Evolutionary conservation across 495 filamentous ascomycete species (phyloP), one percentile per base, ranked within the genome.

Genomic region (Cenococcum geophilum): DNA sequence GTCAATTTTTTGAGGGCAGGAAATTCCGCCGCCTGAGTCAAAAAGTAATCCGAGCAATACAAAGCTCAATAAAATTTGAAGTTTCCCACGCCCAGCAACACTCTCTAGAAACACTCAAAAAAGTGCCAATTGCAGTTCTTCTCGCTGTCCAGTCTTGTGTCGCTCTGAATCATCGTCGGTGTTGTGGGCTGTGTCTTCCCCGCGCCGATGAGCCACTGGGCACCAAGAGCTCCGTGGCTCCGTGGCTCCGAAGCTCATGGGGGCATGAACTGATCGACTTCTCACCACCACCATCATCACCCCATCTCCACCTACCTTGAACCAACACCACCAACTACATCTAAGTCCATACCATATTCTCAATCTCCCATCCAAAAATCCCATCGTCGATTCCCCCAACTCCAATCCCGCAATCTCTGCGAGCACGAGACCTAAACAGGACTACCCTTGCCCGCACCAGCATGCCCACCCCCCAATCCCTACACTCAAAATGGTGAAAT

Each of bases 401-500:
- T 36, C 22, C 2, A 8, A 10, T 21, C 16, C 23, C 47, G 27
- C 27, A 32, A 32, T 6, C 27, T 32, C 27, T 32, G 2, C 27
- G 2, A 32, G 6, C 27, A 32, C 27, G 27, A 32, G n/a, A n/a
- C n/a, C 27, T 32, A 32, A 2, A 32, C 27, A 32, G 3, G 27
- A 32, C 27, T 32, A 32, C 27, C 2, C 2, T 3, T 2, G 27
- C 27, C 27, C 2, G 27, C 27, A 32, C 27, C 27, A 32, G 27
- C 27, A 32, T 32, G 27, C 27, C 27, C 27, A 32, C 27, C 27
- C 27, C 6, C 27, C 27, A 32, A 2, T 6, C 27, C 6, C 27
- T 6, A 32, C 27, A 32, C 27, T 32, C 56, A 72, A 32, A 59
- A 91, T 83, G 79, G 89, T 92, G 72, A 91, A 91, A 75, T 89